Percentiles rank a stretch among this genome's conserved stretches.
Evolutionary conservation across 768 basidiomycete species (phyloP).

Genomic region (Imleria badia): DNA sequence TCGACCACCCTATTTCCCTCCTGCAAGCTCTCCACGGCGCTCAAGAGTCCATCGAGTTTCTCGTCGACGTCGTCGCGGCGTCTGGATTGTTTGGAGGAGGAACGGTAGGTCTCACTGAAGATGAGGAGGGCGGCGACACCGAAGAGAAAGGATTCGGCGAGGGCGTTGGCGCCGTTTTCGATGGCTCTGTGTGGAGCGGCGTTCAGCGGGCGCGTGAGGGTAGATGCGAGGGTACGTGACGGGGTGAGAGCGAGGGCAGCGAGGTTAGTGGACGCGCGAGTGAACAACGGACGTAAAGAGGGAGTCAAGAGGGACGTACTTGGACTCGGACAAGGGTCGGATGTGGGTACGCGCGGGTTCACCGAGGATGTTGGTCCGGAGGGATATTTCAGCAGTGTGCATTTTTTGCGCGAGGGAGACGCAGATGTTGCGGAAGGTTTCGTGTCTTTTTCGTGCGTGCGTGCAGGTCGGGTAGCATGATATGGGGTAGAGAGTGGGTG

Average conservation of each 20-base stretch:
- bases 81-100: conserved; percentile 64
- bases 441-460: conserved; percentile 48
- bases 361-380: conserved; percentile 75
- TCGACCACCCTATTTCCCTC: conserved; percentile 43
- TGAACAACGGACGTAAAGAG: background rate
- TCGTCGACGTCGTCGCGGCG: conserved; percentile 76
- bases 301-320: conserved; percentile 39
- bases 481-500: too few relatives aligned
- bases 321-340: conserved; percentile 74
- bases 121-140: conserved; percentile 72
- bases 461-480: too few relatives aligned
- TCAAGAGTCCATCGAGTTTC: conserved; percentile 57
- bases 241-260: too few relatives aligned
- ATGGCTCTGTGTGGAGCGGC: conserved; percentile 54
- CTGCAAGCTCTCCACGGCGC: conserved; percentile 46
- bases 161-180: conserved; percentile 80
- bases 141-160: conserved; percentile 86
- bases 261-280: too few relatives aligned
- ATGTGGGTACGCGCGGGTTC: conserved; percentile 66
- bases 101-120: conserved; percentile 74
- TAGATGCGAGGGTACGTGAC: too few relatives aligned
- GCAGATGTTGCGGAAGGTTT: conserved; percentile 67
- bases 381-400: conserved; percentile 69
- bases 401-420: conserved; percentile 73
- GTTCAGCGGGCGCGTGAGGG: too few relatives aligned